phyloP scores from a whole-genome alignment of 1,139 yeast genomes.

The Pichia sp. region DNA sequence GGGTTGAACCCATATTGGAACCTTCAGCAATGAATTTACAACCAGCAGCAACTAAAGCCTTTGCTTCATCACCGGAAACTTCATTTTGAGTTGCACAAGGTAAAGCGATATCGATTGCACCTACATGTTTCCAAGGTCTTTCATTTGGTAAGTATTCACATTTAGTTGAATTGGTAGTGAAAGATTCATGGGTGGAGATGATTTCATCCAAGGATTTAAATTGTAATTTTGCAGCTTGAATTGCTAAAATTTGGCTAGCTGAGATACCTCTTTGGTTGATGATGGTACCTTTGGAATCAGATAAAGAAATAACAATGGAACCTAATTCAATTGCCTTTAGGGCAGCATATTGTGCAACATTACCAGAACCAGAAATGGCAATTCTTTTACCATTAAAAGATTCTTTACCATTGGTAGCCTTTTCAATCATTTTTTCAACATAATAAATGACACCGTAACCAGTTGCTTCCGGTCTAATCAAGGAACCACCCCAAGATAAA shows the following conservation, averaged over 20 bases:
- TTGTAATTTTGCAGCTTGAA: constrained; percentile 74
- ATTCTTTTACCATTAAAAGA: constrained; percentile 88
- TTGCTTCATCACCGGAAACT: constrained; percentile 94
- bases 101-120: constrained; percentile 89
- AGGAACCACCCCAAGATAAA: constrained; percentile 96
- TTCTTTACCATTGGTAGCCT: constrained; percentile 84
- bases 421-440: constrained; percentile 95
- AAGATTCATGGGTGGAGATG: constrained; percentile 52
- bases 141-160: constrained; percentile 85
- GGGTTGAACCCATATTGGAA: constrained; percentile 98
- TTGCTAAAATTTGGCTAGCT: constrained; percentile 66
- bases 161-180: constrained; percentile 40
- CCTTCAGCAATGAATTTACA: constrained; percentile 96
- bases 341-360: constrained; percentile 98
- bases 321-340: constrained; percentile 95
- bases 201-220: constrained; percentile 75
- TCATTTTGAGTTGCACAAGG: constrained; percentile 99
- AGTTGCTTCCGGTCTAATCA: constrained; percentile 98
- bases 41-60: constrained; percentile 87
- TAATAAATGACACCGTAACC: constrained; percentile 97
- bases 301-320: constrained; percentile 86
- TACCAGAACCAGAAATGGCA: constrained; percentile 96
- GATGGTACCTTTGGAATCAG: constrained; percentile 91
- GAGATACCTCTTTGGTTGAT: constrained; percentile 76
- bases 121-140: constrained; percentile 94